Conservation (phyloP, 495 filamentous ascomycete species). For the Elaphomyces granulatus region DNA sequence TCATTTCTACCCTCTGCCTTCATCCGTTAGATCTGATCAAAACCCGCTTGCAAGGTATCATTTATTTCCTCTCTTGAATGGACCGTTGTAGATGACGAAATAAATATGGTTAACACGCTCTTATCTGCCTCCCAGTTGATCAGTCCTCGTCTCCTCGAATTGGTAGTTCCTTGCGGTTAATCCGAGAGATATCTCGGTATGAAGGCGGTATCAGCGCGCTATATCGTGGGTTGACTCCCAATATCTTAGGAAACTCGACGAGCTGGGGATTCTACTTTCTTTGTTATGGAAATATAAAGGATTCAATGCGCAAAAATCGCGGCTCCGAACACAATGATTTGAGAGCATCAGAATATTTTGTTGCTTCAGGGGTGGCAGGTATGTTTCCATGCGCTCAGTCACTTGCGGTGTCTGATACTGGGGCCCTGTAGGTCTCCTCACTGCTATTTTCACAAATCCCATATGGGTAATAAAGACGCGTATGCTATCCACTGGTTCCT, state of each 20-base stretch:
- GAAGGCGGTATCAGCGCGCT: constrained; percentile 51
- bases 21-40: constrained; percentile 88
- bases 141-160: constrained; percentile 26
- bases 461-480: constrained; percentile 98
- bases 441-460: constrained; percentile 77
- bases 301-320: constrained; percentile 19
- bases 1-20: constrained; percentile 57
- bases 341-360: constrained; percentile 65
- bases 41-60: constrained; percentile 75
- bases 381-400: constrained; percentile 7
- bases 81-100: too few species aligned
- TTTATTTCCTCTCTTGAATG: background rate
- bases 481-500: constrained; percentile 73
- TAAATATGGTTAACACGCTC: constrained; percentile 1
- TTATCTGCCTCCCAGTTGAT: constrained; percentile 24
- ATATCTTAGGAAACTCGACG: constrained; percentile 77
- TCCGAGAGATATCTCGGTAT: constrained; percentile 37
- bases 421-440: constrained; percentile 41
- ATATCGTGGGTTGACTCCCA: constrained; percentile 81
- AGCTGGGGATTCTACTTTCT: constrained; percentile 91
- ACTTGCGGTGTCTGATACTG: background rate
- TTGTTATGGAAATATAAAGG: constrained; percentile 47
- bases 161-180: constrained; percentile 40
- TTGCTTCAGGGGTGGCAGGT: constrained; percentile 66
- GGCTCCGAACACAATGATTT: constrained; percentile 21